Base-by-base conservation (phyloP, 768 basidiomycete genomes). In the Hypholoma fasciculare region DNA sequence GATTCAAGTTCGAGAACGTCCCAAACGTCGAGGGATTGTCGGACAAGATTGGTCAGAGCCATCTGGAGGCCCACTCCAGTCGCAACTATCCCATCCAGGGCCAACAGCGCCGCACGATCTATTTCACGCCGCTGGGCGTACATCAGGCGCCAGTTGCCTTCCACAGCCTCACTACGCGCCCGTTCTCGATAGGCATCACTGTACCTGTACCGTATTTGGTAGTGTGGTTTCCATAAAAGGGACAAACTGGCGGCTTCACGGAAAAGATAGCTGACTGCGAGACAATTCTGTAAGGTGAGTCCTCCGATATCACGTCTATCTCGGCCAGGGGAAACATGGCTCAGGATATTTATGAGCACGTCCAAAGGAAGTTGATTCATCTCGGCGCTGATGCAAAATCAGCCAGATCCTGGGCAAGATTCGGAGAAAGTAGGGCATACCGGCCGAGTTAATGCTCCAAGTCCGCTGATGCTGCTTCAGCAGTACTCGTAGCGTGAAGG, bases 11-110 rank as follows among this genome's bases (percentile, higher is more conserved):
- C 73, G 54, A 87, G 65, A 16, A 67, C 78, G 63, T 86, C 81
- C 83, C 83, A 87, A 39, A 80, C 76, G 58, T 87, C 87, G 59
- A 82, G 77, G 11, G 75, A 75, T 61, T 78, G 69, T 40, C 69
- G 69, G n/a, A 73, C 65, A 12, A 85, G 58, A 38, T 70, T 66
- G 44, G 72, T 65, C 14, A 80, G 81, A 58, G 68, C 64, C 34
- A 71, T 70, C 44, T 74, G 70, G 55, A 84, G 74, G 13, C 69
- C 71, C n/a, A 65, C 61, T 34, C 76, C 71, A 16, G 72, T 62
- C 48, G 56, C 34, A 8, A 80, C 67, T 40, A 87, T 77, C 23
- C 61, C 63, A 51, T 81, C 74, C 38, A 87, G 62, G 27, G 76
- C 69, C 13, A 62, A 56, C 46, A 82, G 63, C 7, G 79, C 82